Evolutionary conservation across 2,329 filamentous ascomycete species (phyloP).

Genomic region (Mycogone perniciosa): DNA sequence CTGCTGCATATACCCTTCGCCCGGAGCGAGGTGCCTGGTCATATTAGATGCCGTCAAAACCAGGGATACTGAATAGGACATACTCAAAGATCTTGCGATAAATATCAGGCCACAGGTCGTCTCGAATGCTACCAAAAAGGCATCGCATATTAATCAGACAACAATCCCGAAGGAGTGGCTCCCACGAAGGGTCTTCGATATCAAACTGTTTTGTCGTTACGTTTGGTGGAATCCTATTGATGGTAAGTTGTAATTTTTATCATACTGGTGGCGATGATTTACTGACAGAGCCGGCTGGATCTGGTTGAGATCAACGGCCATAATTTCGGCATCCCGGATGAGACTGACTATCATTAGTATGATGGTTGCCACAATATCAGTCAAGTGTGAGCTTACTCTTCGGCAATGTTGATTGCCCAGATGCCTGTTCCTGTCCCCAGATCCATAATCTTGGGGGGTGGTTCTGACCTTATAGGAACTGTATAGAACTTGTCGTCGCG

Average conservation of each 20-base stretch:
- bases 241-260: slow-evolving; percentile 13
- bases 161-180: slow-evolving; percentile 43
- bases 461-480: slow-evolving; percentile 14
- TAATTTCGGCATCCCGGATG: slow-evolving; percentile 23
- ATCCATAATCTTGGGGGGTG: slow-evolving; percentile 45
- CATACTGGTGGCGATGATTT: too few species aligned
- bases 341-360: slow-evolving; percentile 16
- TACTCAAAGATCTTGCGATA: slow-evolving; percentile 66
- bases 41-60: background rate
- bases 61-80: slow-evolving; percentile 22
- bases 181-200: slow-evolving; percentile 67
- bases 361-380: background rate
- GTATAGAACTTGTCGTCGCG: slow-evolving; percentile 38
- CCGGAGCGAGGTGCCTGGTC: slow-evolving; percentile 66
- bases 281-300: slow-evolving; percentile 35
- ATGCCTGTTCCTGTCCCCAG: slow-evolving; percentile 85
- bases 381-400: slow-evolving; percentile 43
- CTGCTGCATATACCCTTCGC: slow-evolving; percentile 72
- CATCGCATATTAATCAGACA: slow-evolving; percentile 81
- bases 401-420: slow-evolving; percentile 82
- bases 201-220: slow-evolving; percentile 54
- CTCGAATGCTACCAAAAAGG: slow-evolving; percentile 69
- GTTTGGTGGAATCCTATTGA: slow-evolving; percentile 62
- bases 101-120: slow-evolving; percentile 59
- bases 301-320: slow-evolving; percentile 35